Percentiles rank a stretch among this genome's conserved stretches.
Conservation (phyloP, 768 basidiomycete species). For the Paxillus involutus region DNA sequence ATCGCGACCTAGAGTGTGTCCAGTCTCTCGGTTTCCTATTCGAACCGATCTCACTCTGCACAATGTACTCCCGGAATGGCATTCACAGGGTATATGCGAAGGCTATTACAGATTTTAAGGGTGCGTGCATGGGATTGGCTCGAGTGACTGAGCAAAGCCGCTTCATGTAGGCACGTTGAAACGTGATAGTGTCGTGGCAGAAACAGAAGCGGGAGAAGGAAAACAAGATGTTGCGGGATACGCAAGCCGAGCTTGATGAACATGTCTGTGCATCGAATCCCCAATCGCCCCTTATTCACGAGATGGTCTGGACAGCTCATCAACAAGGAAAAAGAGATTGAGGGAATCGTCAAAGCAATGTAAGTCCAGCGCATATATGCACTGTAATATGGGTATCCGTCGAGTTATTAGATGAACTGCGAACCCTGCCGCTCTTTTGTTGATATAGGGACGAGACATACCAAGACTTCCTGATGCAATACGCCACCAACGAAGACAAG, state of each 20-base stretch:
- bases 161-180: background rate
- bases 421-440: background rate
- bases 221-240: conserved; percentile 17
- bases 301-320: conserved; percentile 14
- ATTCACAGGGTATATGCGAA: conserved; percentile 25
- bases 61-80: background rate
- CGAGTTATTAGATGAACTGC: background rate
- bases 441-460: conserved; percentile 22
- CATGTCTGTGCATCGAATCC: conserved; percentile 13
- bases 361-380: conserved; percentile 17
- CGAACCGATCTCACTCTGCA: background rate
- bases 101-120: conserved; percentile 32
- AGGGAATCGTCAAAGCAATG: conserved; percentile 22
- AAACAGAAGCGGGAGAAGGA: conserved; percentile 29
- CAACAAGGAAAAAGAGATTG: conserved; percentile 18
- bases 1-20: conserved; percentile 26
- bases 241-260: conserved; percentile 25
- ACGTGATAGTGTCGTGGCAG: conserved; percentile 31
- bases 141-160: background rate
- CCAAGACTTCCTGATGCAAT: conserved; percentile 24
- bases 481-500: conserved; percentile 26
- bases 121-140: conserved; percentile 10
- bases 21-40: background rate
- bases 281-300: background rate
- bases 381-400: background rate